These are phyloP conservation scores for Codiaeum variegatum DNA, from an alignment of 441 rosid genomes.

Conservation along the genomic window DNA sequence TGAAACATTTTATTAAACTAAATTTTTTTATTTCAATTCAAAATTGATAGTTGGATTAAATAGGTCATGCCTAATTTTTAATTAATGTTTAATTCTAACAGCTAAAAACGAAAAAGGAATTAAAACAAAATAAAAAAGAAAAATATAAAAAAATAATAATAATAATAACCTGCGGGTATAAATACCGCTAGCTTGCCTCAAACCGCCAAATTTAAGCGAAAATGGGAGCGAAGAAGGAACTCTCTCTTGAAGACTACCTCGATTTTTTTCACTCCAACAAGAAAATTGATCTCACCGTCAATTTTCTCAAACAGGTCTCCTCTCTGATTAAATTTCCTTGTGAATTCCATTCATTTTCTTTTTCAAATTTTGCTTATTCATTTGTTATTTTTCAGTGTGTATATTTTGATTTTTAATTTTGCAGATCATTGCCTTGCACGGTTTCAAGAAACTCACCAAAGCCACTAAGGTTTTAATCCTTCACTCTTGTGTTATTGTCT, in stretches of 20 bases:
- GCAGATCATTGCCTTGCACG: slow-evolving; percentile 60
- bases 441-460: slow-evolving; percentile 35
- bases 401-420: background rate
- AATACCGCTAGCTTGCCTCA: background rate
- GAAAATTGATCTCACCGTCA: slow-evolving; percentile 29
- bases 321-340: background rate
- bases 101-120: too few relatives aligned
- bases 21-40: too few relatives aligned
- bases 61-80: too few relatives aligned
- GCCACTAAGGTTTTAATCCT: slow-evolving; percentile 34
- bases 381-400: background rate
- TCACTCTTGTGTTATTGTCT: slow-evolving; percentile 2
- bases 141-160: background rate
- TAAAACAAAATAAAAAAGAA: background rate
- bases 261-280: slow-evolving; percentile 34
- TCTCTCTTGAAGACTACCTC: slow-evolving; percentile 47
- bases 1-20: too few relatives aligned
- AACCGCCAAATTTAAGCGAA: background rate
- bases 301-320: slow-evolving; percentile 50
- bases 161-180: background rate
- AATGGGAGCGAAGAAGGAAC: slow-evolving; percentile 7
- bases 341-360: background rate
- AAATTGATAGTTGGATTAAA: too few relatives aligned
- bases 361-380: background rate
- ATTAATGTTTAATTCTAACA: too few relatives aligned